Evolutionary conservation across 2,329 filamentous ascomycete species (phyloP), one percentile per base, ranked within the genome.

Genomic region (Penicillium sp.): DNA sequence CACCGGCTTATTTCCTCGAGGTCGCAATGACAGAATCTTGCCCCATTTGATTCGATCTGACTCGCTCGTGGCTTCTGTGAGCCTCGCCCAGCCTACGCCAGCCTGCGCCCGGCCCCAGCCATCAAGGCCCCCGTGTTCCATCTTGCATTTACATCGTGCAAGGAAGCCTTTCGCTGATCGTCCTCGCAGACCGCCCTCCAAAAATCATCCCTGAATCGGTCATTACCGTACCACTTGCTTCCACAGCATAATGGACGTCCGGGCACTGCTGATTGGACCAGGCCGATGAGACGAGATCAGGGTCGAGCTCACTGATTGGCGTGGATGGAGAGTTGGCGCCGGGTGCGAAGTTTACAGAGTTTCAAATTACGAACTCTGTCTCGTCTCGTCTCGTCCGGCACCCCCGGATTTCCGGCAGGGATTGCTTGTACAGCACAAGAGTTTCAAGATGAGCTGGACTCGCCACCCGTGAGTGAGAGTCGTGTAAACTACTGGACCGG

Each of bases 381-480:
- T 31, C 18, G 28, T 13, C 28, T 30, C 28, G 11, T 30, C 28
- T 13, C 1, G 28, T 30, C 28, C 14, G 9, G 22, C 22, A n/a
- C 35, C 45, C 51, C 51, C 55, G 28, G 52, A 55, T 53, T 25
- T 25, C 47, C 24, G 33, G 45, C 36, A 39, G 40, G 31, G 44
- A 44, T 55, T 55, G 49, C 46, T 48, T 53, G 27, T 44, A 48
- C 55, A 40, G 44, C 50, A 55, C 39, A 50, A 22, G 40, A 49
- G 46, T 55, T 55, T 36, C 18, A 35, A 22, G 40, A 30, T 31
- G 52, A 44, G 38, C 38, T 20, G 44, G 28, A 24, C 31, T 48
- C 20, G 38, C 35, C 35, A 38, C 35, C 28, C 27, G 10, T 30
- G 27, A 30, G 27, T 18, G 8, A n/a, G 7, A 20, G 2, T 28